Conservation (phyloP, 1,139 yeast genomes). For the Scheffersomyces cryptocercus region DNA sequence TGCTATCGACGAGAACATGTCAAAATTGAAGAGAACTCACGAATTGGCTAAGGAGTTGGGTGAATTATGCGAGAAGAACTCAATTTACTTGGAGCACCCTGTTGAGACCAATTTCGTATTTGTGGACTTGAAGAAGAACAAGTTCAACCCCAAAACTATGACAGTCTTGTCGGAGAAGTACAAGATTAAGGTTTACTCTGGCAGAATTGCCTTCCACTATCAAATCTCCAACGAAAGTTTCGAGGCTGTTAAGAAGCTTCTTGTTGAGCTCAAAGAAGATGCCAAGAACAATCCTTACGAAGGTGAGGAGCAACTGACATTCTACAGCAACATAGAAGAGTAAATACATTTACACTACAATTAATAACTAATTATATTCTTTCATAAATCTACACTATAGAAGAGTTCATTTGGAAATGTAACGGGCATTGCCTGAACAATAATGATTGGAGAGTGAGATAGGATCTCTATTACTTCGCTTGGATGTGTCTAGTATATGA, state of each 20-base stretch:
- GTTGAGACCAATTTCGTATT: constrained; percentile 88
- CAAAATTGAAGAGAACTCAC: constrained; percentile 62
- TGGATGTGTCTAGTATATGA: too few relatives aligned
- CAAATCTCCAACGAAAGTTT: constrained; percentile 38
- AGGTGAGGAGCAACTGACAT: constrained; percentile 4
- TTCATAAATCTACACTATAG: constrained; percentile 1
- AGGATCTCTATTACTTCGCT: too few relatives aligned
- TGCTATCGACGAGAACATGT: constrained; percentile 77
- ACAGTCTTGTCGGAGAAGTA: constrained; percentile 58
- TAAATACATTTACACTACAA: not conserved
- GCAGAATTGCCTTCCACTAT: constrained; percentile 41
- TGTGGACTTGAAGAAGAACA: constrained; percentile 60
- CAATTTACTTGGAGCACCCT: constrained; percentile 67
- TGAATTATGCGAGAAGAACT: constrained; percentile 52
- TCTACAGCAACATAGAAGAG: constrained; percentile 9
- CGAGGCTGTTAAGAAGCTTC: constrained; percentile 28
- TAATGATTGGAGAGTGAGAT: not conserved
- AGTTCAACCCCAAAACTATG: constrained; percentile 59
- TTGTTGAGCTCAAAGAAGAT: constrained; percentile 31
- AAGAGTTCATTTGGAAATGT: not conserved
- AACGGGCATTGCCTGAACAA: not conserved
- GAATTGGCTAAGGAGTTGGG: constrained; percentile 69
- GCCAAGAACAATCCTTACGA: constrained; percentile 30
- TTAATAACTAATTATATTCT: not conserved
- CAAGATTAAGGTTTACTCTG: constrained; percentile 30